A percentile compares a stretch with the other conserved stretches of the same genome.
Conservation (phyloP, 441 rosid genomes). For the Gossypium trilobum region DNA sequence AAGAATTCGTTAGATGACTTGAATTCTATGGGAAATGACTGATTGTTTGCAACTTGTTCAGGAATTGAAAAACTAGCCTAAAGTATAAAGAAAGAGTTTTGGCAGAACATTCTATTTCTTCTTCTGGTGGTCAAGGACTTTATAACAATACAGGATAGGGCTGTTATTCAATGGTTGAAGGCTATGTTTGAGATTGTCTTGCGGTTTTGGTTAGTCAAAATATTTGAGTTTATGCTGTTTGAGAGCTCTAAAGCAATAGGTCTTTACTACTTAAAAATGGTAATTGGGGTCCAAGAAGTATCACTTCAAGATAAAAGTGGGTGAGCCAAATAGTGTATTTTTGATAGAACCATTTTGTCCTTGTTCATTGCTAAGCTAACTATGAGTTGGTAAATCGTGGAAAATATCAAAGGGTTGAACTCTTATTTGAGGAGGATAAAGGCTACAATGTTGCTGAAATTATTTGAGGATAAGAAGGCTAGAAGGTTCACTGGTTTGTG, state of each 20-base stretch:
- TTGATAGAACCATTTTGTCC: neutral
- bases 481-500: neutral
- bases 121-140: neutral
- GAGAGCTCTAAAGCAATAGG: neutral
- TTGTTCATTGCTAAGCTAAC: neutral
- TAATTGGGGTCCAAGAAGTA: neutral
- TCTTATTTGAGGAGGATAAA: neutral
- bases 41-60: neutral
- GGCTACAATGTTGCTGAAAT: neutral
- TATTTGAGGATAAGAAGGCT: neutral
- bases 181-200: neutral
- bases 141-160: neutral
- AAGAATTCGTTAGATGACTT: neutral
- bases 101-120: neutral
- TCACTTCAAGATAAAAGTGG: neutral
- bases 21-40: neutral
- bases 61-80: neutral
- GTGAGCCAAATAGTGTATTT: neutral
- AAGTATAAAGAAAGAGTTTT: neutral
- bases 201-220: neutral
- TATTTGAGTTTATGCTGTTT: neutral
- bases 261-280: neutral
- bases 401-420: neutral
- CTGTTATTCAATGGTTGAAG: neutral
- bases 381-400: neutral